Evolutionary conservation across 164 flowering plant genomes (phyloP).

Genomic region (Berberis thunbergii): DNA sequence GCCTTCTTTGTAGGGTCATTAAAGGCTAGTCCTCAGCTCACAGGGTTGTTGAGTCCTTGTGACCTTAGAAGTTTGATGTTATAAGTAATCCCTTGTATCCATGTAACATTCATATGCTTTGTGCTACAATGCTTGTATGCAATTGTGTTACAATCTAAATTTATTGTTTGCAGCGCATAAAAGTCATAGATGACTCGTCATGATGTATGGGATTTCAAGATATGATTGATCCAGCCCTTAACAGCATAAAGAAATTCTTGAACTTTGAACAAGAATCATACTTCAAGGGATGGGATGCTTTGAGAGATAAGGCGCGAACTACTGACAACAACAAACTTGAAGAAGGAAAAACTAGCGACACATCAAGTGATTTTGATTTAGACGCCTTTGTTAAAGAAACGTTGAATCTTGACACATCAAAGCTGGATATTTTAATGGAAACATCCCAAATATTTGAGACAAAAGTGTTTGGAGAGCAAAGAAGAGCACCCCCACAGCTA

Average conservation of each 20-base stretch:
- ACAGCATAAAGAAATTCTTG: constrained; percentile 66
- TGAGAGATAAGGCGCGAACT: constrained; percentile 3
- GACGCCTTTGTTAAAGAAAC: constrained; percentile 53
- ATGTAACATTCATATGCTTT: too few species aligned
- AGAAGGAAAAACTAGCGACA: neutral
- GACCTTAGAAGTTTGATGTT: too few species aligned
- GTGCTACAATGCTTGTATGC: too few species aligned
- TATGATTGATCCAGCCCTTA: constrained; percentile 80
- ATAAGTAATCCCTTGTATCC: too few species aligned
- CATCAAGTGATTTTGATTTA: constrained; percentile 37
- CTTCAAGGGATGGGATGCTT: constrained; percentile 12
- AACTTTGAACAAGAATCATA: constrained; percentile 39
- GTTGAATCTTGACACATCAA: constrained; percentile 48
- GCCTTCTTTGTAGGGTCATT: too few species aligned
- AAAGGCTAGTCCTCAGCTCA: too few species aligned
- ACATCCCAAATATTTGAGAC: constrained; percentile 1
- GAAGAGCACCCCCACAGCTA: neutral
- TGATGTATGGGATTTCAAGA: constrained; percentile 86
- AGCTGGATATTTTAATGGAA: constrained; percentile 46
- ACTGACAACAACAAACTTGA: constrained; percentile 2
- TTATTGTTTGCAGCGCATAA: constrained; percentile 52
- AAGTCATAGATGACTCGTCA: constrained; percentile 90
- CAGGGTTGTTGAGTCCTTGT: too few species aligned
- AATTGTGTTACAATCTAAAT: too few species aligned
- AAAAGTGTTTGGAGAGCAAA: constrained; percentile 27